Evolutionary conservation across 2,329 filamentous ascomycete genomes (phyloP), one percentile per base, ranked within the genome.

Genomic region (Colletotrichum neosansevieriae): DNA sequence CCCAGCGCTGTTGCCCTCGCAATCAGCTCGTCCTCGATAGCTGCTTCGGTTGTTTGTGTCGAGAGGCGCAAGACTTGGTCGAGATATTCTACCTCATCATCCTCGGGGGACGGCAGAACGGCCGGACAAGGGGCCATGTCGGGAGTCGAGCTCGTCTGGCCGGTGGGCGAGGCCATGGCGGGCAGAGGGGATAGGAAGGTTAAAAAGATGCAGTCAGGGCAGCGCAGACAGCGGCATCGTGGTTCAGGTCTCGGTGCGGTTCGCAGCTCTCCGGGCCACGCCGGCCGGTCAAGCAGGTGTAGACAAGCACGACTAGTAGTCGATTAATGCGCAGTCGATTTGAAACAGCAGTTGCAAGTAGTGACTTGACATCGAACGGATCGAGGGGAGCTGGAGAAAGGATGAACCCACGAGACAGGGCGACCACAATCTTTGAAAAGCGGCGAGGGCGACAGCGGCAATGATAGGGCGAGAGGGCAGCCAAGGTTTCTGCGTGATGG

Each of bases 61-160:
- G 75, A 61, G 12, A 79, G 70, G 34, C 73, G 75, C 32, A 86
- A 74, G 7, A 85, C 84, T 29, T 81, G 74, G 61, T 74, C 71
- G 58, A 77, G 71, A 67, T 83, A 85, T 34, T 77, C 77, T 60
- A 72, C 73, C 49, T 84, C 80, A 73, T 74, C 75, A 50, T 83
- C 76, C 68, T 84, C 82, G 63, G 80, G 73, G 7, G 50, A 53
- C 12, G 58, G 54, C 45, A 68, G 45, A 29, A 36, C 42, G 36
- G 34, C 21, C 42, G 66, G 32, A 21, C 15, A 36, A 13, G 40
- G 38, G 45, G 57, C 54, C 54, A 65, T 57, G 36, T 70, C 69
- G 32, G 59, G 42, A 21, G 60, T 61, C 45, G 69, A 53, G 69
- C 59, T 54, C 44, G 51, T 59, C 34, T 69, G 69, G 60, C 60